Conservation (phyloP, 805 yeast species). For the Starmerella floricola region DNA sequence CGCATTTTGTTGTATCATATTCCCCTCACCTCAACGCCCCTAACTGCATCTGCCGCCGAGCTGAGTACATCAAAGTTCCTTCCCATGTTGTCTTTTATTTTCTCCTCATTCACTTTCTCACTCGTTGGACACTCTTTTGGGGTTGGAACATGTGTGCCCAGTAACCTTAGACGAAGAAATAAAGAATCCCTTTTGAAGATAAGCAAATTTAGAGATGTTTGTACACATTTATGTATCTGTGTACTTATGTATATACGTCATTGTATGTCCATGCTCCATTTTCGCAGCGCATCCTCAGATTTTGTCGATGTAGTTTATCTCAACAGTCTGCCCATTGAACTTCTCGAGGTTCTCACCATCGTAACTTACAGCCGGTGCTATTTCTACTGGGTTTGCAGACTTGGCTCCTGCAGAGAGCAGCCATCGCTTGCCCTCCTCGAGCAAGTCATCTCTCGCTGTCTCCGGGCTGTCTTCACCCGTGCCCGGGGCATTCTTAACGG, state of each 20-base stretch:
- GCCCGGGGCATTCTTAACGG: conserved; percentile 82
- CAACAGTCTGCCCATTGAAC: conserved; percentile 36
- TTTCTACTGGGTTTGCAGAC: conserved; percentile 49
- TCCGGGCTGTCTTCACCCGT: conserved; percentile 75
- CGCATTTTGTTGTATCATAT: too few relatives aligned
- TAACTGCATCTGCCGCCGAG: too few relatives aligned
- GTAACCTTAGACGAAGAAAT: neutral
- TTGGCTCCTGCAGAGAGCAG: conserved; percentile 55
- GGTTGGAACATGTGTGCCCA: too few relatives aligned
- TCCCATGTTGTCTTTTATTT: too few relatives aligned
- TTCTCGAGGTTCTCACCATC: conserved; percentile 55
- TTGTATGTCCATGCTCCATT: too few relatives aligned
- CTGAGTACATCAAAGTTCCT: too few relatives aligned
- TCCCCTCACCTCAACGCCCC: too few relatives aligned
- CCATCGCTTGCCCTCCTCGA: conserved; percentile 67
- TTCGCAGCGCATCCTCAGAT: neutral
- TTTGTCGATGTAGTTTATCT: conserved; percentile 6
- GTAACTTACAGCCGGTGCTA: conserved; percentile 63
- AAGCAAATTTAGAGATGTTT: neutral
- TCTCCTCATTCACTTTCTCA: too few relatives aligned
- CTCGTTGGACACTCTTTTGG: too few relatives aligned
- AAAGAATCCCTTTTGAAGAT: neutral
- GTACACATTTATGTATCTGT: too few relatives aligned
- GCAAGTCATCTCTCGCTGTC: conserved; percentile 55
- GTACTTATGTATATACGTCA: too few relatives aligned